Evolutionary conservation across 805 yeast species (phyloP).

Genomic region (Saturnispora ahearnii): DNA sequence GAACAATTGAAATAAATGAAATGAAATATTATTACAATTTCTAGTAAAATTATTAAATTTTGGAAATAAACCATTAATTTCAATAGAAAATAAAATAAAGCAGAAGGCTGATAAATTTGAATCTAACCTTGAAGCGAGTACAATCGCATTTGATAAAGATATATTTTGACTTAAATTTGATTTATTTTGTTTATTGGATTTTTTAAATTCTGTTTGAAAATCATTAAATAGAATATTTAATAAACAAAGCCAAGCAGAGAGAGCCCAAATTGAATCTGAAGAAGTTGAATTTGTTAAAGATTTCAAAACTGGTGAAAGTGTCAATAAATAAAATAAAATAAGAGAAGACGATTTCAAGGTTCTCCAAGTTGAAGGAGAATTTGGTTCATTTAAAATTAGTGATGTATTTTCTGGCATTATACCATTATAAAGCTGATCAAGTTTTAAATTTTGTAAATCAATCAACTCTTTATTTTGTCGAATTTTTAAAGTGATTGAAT

Average conservation of each 20-base stretch:
- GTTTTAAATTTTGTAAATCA: conserved; percentile 21
- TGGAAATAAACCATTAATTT: conserved; percentile 66
- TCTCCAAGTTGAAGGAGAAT: conserved; percentile 23
- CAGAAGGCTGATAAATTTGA: conserved; percentile 74
- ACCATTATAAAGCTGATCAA: conserved; percentile 17
- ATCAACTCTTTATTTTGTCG: conserved; percentile 25
- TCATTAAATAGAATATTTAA: conserved; percentile 61
- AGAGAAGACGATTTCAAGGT: conserved; percentile 57
- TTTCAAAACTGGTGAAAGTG: conserved; percentile 82
- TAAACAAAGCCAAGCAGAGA: conserved; percentile 70
- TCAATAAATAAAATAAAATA: conserved; percentile 59
- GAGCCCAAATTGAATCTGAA: conserved; percentile 91
- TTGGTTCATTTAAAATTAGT: conserved; percentile 2
- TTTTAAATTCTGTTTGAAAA: conserved; percentile 43
- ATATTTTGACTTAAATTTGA: conserved; percentile 73
- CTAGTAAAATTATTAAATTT: conserved; percentile 55
- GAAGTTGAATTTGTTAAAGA: conserved; percentile 84
- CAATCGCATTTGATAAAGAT: conserved; percentile 77
- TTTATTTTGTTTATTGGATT: conserved; percentile 6
- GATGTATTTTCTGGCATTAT: not conserved
- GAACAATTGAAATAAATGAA: conserved; percentile 27
- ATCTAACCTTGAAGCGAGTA: conserved; percentile 77
- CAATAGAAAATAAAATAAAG: conserved; percentile 66
- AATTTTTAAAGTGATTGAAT: conserved; percentile 23
- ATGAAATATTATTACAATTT: conserved; percentile 25